These are phyloP conservation scores for Vitis rotundifolia DNA, from an alignment of 164 flowering plant species.

Conservation along the genomic window DNA sequence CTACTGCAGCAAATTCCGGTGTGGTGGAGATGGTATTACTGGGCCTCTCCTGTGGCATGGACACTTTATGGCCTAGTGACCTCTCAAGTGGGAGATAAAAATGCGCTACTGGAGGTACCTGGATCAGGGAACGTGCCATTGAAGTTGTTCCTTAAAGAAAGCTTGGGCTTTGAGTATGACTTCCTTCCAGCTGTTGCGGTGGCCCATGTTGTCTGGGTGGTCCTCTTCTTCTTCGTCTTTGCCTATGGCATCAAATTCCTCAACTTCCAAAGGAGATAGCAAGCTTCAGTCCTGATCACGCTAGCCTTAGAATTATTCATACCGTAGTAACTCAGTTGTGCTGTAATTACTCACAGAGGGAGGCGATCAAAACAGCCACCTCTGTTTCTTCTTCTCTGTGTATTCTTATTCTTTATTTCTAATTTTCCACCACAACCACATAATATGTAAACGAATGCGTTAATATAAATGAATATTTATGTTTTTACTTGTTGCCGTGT, in stretches of 20 bases:
- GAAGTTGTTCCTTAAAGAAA: constrained; percentile 39
- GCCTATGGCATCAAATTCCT: constrained; percentile 71
- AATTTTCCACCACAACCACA: too few species aligned
- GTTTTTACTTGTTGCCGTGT: too few species aligned
- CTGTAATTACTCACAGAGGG: background rate
- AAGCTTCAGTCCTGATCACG: background rate
- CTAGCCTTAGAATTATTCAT: background rate
- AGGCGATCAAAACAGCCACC: background rate
- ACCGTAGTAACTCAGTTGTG: background rate
- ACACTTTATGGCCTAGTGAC: constrained; percentile 69
- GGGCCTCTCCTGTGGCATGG: constrained; percentile 81
- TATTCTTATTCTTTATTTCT: too few species aligned
- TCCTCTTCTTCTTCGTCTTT: constrained; percentile 60
- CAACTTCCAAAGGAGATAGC: constrained; percentile 74
- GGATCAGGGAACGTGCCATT: constrained; percentile 33
- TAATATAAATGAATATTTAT: too few species aligned
- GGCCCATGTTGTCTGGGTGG: constrained; percentile 57
- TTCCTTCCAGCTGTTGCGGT: constrained; percentile 62
- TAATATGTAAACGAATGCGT: too few species aligned
- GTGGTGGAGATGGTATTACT: constrained; percentile 97
- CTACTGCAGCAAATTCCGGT: constrained; percentile 69
- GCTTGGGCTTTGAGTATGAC: constrained; percentile 54
- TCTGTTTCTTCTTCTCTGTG: background rate
- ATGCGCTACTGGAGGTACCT: constrained; percentile 37
- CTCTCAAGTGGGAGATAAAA: constrained; percentile 59